Evolutionary conservation across 331 rosid species (phyloP), one percentile per base, ranked within the genome.

Genomic region (Quercus lobata): DNA sequence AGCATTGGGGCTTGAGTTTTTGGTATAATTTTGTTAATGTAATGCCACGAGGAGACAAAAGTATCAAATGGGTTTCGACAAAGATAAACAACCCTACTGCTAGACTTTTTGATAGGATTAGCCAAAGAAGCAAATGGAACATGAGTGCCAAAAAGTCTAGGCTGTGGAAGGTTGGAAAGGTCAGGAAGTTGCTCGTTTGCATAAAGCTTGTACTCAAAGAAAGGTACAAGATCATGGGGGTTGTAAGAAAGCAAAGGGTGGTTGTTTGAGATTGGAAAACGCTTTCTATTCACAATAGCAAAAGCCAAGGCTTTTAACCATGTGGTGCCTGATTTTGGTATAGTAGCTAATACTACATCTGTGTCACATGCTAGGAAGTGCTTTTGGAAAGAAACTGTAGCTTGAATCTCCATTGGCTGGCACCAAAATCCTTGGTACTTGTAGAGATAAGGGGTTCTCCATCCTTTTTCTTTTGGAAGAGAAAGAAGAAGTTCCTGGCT

Each of bases 191-290:
- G 77, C 83, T 72, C 34, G 7, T 57, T 57, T 6, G 84, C 90
- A 55, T 88, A 90, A 19, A 88, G 57, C 54, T 80, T 77, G 81
- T 84, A 86, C 72, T 90, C 92, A 5, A 90, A 60, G 69, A 88
- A 88, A 12, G 89, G 88, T 7, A 88, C 92, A 69, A 90, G 92
- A 63, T 88, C 85, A 27, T 90, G 92, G 24, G 90, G 89, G 57
- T 90, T 88, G 52, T 72, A 82, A 44, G 49, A n/a, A 15, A 82
- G 81, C 69, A 90, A 60, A 24, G 91, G 90, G 15, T 90, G 90
- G 52, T 72, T 29, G 57, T 77, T 41, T 12, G 76, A 32, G 71
- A 58, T 49, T 49, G 66, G 1, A 52, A 80, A 84, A 35, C 21
- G 6, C 18, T 60, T 2, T 7, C 87, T 83, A 17, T 82, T 85